Evolutionary conservation across 306 rosid genomes (phyloP).

Genomic region (Hippophae tibetana): DNA sequence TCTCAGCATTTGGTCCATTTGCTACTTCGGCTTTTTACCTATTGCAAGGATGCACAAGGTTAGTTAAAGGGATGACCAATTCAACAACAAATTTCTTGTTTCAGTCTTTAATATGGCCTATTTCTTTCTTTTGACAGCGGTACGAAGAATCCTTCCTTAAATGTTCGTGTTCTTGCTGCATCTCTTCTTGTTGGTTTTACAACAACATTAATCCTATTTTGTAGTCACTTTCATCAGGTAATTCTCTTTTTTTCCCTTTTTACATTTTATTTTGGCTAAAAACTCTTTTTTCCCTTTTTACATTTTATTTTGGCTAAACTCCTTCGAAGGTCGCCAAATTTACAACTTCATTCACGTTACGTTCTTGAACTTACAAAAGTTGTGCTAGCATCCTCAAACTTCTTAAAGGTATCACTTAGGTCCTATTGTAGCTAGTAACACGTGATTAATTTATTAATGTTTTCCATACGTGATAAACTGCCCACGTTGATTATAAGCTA

Average conservation of each 20-base stretch:
- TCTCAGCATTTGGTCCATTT: conserved; percentile 88
- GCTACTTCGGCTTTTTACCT: conserved; percentile 80
- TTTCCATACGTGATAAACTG: too few species aligned
- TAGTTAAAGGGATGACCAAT: conserved; percentile 6
- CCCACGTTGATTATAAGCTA: too few species aligned
- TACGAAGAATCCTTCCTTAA: conserved; percentile 36
- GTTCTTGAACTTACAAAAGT: too few species aligned
- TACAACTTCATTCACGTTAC: too few species aligned
- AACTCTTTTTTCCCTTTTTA: too few species aligned
- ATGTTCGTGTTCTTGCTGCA: conserved; percentile 52
- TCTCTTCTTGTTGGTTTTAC: conserved; percentile 80
- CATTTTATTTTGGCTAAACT: too few species aligned
- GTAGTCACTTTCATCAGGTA: conserved; percentile 96
- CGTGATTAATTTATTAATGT: too few species aligned
- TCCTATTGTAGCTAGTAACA: too few species aligned
- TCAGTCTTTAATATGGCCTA: conserved; percentile 6
- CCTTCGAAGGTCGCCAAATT: too few species aligned
- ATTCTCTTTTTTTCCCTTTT: neutral
- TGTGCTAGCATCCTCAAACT: too few species aligned
- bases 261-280: neutral
- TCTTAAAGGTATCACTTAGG: too few species aligned
- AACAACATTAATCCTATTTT: conserved; percentile 74
- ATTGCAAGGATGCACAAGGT: conserved; percentile 69
- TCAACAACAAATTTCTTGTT: conserved; percentile 1
- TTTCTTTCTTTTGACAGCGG: conserved; percentile 34